Conservation (phyloP, 805 yeast genomes). For the Metschnikowia anglica region DNA sequence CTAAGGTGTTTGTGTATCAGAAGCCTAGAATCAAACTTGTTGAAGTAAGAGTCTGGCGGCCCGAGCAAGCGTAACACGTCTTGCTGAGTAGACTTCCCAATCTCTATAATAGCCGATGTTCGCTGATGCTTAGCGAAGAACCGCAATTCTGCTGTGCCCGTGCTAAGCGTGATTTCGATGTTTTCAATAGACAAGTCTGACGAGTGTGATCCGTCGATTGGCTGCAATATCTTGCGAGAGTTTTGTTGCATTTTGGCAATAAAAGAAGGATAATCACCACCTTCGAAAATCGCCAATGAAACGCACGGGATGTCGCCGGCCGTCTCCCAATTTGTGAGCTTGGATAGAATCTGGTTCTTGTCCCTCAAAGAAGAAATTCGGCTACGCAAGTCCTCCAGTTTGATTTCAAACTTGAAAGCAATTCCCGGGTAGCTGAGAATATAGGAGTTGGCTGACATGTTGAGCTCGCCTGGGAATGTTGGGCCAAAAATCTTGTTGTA, state of each 20-base stretch:
- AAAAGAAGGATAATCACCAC: slow-evolving; percentile 35
- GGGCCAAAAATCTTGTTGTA: slow-evolving; percentile 63
- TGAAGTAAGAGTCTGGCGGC: slow-evolving; percentile 54
- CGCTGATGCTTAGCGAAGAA: slow-evolving; percentile 12
- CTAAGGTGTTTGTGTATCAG: slow-evolving; percentile 38
- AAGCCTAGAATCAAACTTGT: slow-evolving; percentile 45
- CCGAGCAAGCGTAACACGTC: slow-evolving; percentile 49
- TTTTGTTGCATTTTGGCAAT: slow-evolving; percentile 8
- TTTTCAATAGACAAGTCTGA: slow-evolving; percentile 10
- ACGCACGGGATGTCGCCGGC: slow-evolving; percentile 36
- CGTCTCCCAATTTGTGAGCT: slow-evolving; percentile 33
- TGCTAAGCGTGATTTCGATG: slow-evolving; percentile 20
- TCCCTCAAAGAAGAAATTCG: slow-evolving; percentile 15
- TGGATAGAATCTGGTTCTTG: slow-evolving; percentile 28
- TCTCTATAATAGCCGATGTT: slow-evolving; percentile 9
- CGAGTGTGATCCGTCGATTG: neutral
- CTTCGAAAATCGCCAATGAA: slow-evolving; percentile 41
- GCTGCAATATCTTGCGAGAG: neutral
- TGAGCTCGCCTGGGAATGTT: slow-evolving; percentile 53
- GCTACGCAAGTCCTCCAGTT: slow-evolving; percentile 20
- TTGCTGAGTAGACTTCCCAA: slow-evolving; percentile 51
- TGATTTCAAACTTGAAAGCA: slow-evolving; percentile 45
- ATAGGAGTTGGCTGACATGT: slow-evolving; percentile 31
- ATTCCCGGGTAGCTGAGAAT: slow-evolving; percentile 57
- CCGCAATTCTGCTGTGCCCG: slow-evolving; percentile 26